These are phyloP conservation scores for Butyriboletus loyo DNA, from an alignment of 768 basidiomycete genomes.

Conservation along the genomic window DNA sequence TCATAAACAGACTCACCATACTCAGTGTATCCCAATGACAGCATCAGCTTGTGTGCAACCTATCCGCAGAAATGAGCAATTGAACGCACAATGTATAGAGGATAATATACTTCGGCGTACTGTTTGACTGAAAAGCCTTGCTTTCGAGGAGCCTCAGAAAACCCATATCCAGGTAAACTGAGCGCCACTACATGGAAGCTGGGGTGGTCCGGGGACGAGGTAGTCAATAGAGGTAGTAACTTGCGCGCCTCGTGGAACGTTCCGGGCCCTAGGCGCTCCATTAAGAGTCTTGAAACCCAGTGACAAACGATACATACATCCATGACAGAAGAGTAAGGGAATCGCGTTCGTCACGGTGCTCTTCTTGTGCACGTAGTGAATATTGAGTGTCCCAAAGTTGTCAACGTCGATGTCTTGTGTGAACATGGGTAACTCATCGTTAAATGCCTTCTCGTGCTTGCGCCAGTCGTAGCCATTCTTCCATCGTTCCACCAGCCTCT, in stretches of 20 bases:
- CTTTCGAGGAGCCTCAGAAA: constrained; percentile 54
- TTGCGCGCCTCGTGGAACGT: constrained; percentile 46
- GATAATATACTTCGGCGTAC: constrained; percentile 48
- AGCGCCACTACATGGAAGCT: constrained; percentile 62
- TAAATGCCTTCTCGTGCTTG: constrained; percentile 47
- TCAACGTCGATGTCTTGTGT: constrained; percentile 49
- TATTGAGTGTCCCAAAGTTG: constrained; percentile 44
- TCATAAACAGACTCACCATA: constrained; percentile 36
- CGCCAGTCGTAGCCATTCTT: constrained; percentile 55
- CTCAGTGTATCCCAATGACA: constrained; percentile 44
- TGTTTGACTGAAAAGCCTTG: constrained; percentile 49
- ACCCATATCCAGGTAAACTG: constrained; percentile 60
- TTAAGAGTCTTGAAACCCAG: neutral
- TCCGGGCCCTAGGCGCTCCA: constrained; percentile 48
- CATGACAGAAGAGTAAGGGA: constrained; percentile 60
- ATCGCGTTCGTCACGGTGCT: constrained; percentile 46
- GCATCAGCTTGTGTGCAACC: constrained; percentile 49
- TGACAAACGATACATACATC: constrained; percentile 37
- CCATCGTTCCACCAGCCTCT: constrained; percentile 50
- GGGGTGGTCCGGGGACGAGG: constrained; percentile 40
- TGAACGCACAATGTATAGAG: neutral
- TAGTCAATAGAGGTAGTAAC: constrained; percentile 51
- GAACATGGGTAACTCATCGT: constrained; percentile 53
- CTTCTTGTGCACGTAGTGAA: constrained; percentile 59
- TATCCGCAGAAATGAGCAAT: constrained; percentile 18